Conservation (phyloP, 1,139 yeast genomes). For the Lodderomyces jiufengensis region DNA sequence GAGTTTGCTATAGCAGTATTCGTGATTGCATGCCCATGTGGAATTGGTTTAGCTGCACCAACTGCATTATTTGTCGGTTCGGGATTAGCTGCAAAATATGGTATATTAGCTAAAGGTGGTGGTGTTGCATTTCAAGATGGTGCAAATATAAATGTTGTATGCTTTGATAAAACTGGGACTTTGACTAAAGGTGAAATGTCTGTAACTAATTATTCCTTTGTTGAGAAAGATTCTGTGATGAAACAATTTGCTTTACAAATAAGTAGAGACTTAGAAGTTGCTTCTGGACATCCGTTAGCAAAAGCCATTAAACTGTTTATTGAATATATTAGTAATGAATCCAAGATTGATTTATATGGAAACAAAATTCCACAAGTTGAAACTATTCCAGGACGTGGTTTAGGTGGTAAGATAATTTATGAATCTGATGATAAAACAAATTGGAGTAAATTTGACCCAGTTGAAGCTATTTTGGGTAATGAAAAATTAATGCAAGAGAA, state of each 20-base stretch:
- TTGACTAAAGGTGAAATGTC: constrained; percentile 62
- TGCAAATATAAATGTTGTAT: constrained; percentile 56
- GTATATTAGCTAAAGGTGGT: constrained; percentile 78
- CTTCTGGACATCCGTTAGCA: constrained; percentile 72
- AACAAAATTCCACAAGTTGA: constrained; percentile 47
- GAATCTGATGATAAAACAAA: constrained; percentile 13
- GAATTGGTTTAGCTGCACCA: constrained; percentile 48
- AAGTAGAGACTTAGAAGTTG: constrained; percentile 56
- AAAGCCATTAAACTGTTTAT: constrained; percentile 49
- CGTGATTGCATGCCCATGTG: constrained; percentile 54
- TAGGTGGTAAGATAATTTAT: constrained; percentile 39
- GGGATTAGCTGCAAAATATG: constrained; percentile 50
- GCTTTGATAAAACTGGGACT: constrained; percentile 82
- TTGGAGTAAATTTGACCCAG: constrained; percentile 31
- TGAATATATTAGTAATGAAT: constrained; percentile 18
- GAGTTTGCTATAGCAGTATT: constrained; percentile 77
- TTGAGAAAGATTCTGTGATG: constrained; percentile 16
- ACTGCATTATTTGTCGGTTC: constrained; percentile 48
- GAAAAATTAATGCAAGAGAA: constrained; percentile 52
- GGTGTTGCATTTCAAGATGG: constrained; percentile 83
- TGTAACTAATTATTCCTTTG: constrained; percentile 48
- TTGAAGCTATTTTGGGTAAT: constrained; percentile 59
- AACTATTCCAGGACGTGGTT: constrained; percentile 58
- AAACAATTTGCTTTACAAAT: constrained; percentile 40
- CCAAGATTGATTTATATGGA: constrained; percentile 21